These are phyloP conservation scores for Trichodelitschia bisporula DNA, from an alignment of 495 filamentous ascomycete species.

Conservation along the genomic window DNA sequence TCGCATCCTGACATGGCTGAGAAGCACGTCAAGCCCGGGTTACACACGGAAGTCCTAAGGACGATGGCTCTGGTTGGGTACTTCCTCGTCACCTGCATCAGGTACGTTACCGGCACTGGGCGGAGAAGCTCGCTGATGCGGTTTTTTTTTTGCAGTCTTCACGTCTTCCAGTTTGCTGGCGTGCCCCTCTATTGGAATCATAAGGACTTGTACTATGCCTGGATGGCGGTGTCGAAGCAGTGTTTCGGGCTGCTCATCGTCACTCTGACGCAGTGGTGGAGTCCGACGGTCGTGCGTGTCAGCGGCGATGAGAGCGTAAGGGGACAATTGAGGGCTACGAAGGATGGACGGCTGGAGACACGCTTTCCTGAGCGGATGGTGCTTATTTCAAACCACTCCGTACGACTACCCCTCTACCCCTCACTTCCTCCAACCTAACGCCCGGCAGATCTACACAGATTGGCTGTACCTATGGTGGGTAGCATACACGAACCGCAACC, in stretches of 20 bases:
- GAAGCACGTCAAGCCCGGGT: too few relatives aligned
- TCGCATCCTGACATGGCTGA: too few relatives aligned
- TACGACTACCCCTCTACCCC: conserved; percentile 2
- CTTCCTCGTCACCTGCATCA: conserved; percentile 27
- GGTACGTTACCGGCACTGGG: conserved; percentile 9
- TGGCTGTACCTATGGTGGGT: conserved; percentile 84
- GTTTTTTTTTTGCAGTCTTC: conserved; percentile 30
- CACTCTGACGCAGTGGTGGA: conserved; percentile 63
- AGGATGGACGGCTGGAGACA: conserved; percentile 43
- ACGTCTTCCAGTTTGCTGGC: conserved; percentile 39
- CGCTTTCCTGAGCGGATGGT: conserved; percentile 53
- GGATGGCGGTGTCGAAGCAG: conserved; percentile 55
- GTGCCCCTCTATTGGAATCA: conserved; percentile 43
- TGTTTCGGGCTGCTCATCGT: conserved; percentile 49
- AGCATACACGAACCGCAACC: conserved; percentile 48
- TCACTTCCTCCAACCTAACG: neutral
- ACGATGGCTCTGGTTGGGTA: conserved; percentile 37
- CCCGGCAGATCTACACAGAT: conserved; percentile 41
- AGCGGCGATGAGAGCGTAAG: conserved; percentile 52
- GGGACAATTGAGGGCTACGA: conserved; percentile 35
- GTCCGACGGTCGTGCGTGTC: conserved; percentile 47
- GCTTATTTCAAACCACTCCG: conserved; percentile 68
- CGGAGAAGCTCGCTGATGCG: conserved; percentile 1
- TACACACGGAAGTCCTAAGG: conserved; percentile 40
- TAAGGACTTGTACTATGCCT: conserved; percentile 46